Evolutionary conservation across 192 early-diverging fungal genomes (phyloP), one percentile per base, ranked within the genome.

Genomic region (Physocladia obscura): DNA sequence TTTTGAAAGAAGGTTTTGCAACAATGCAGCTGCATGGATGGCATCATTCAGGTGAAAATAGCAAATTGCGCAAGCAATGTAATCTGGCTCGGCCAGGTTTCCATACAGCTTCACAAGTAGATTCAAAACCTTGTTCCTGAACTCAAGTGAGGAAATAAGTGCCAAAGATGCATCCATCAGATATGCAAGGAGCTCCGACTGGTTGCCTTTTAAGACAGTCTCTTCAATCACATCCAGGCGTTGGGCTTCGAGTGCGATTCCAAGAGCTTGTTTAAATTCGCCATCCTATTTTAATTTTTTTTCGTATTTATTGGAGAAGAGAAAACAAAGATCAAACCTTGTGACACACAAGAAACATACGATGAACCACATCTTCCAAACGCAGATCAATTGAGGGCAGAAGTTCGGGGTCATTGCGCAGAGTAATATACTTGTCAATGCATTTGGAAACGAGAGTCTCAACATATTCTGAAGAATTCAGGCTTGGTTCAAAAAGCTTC

Each of bases 281-380:
- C 87, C 82, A 62, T 91, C 87, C 35, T n/a, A n/a, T n/a, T n/a
- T n/a, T n/a, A n/a, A n/a, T n/a, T n/a, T n/a, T n/a, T n/a, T n/a
- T n/a, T n/a, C n/a, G n/a, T n/a, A n/a, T n/a, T n/a, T n/a, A n/a
- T n/a, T n/a, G n/a, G n/a, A n/a, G n/a, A n/a, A n/a, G n/a, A n/a
- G n/a, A n/a, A n/a, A n/a, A n/a, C n/a, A n/a, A n/a, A n/a, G n/a
- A n/a, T n/a, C n/a, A n/a, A n/a, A n/a, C n/a, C n/a, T 86, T 86
- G 69, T 91, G 91, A 82, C 95, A 98, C 31, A 94, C 87, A 51
- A 90, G 80, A 78, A 99, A 93, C 94, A 99, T 97, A 59, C 91
- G 86, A 73, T 98, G 92, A 0, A 99, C 94, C 27, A 99, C 87
- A 49, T 88, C 86, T 77, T 93, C 88, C 49, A 98, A 83, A 55